These are phyloP conservation scores for Gamsiella multidivaricata DNA, from an alignment of 192 early-diverging fungal species.

Conservation along the genomic window DNA sequence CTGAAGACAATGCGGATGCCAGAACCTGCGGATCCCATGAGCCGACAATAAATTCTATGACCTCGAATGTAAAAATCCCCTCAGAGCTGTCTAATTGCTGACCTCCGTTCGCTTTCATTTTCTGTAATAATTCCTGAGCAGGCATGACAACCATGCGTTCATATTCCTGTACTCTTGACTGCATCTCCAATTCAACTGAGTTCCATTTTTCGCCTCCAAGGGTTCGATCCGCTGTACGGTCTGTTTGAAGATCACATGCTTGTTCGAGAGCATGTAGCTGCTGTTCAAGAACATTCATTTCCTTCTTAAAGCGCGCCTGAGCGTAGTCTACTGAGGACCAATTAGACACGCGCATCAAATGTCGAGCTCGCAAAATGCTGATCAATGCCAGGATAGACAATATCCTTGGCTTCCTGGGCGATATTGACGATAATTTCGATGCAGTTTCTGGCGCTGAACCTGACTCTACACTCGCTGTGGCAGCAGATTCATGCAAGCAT, in stretches of 20 bases:
- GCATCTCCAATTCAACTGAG: neutral
- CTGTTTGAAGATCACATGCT: neutral
- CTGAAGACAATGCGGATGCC: neutral
- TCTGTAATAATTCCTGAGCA: neutral
- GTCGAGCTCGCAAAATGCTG: conserved; percentile 26
- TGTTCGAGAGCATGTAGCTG: neutral
- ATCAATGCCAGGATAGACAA: conserved; percentile 19
- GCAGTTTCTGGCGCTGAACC: neutral
- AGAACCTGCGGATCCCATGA: conserved; percentile 41
- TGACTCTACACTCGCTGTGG: neutral
- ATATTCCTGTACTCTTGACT: conserved; percentile 5
- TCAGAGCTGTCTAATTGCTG: neutral
- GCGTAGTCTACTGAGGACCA: conserved; percentile 36
- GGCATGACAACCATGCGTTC: conserved; percentile 18
- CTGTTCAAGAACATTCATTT: conserved; percentile 16
- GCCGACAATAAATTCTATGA: conserved; percentile 20
- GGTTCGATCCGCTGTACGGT: neutral
- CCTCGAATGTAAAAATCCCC: conserved; percentile 5
- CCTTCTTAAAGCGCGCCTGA: conserved; percentile 19
- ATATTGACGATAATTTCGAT: neutral
- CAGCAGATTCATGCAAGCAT: conserved; percentile 13
- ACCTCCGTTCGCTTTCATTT: neutral
- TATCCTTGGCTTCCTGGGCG: neutral
- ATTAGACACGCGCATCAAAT: conserved; percentile 31
- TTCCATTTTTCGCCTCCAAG: neutral